Conservation (phyloP, 306 rosid species). For the Carpinus fangiana region DNA sequence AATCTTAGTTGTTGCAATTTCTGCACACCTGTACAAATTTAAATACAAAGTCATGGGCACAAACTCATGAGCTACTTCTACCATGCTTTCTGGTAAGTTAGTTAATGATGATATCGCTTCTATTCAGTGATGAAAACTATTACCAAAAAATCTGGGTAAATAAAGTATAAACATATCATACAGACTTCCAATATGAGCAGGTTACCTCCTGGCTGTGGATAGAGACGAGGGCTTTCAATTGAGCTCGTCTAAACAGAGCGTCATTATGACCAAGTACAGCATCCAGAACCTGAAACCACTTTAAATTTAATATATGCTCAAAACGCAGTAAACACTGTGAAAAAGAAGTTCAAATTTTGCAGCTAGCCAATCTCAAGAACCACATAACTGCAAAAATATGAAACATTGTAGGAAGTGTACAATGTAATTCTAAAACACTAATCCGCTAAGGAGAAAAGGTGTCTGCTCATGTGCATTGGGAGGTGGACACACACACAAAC, state of each 20-base stretch:
- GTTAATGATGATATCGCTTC: not conserved
- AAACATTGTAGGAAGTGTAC: not conserved
- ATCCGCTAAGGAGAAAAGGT: not conserved
- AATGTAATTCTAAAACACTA: not conserved
- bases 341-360: not conserved
- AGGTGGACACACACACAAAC: too few relatives aligned
- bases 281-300: constrained; percentile 73
- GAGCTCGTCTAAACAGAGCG: constrained; percentile 53
- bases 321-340: not conserved
- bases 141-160: not conserved
- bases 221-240: constrained; percentile 53
- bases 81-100: not conserved
- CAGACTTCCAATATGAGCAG: not conserved
- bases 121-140: not conserved
- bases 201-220: constrained; percentile 52
- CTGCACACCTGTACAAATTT: constrained; percentile 1
- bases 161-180: not conserved
- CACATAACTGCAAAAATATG: not conserved
- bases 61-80: not conserved
- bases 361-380: not conserved
- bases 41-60: not conserved
- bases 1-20: not conserved
- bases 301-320: constrained; percentile 19
- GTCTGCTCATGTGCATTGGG: not conserved
- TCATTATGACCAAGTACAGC: constrained; percentile 68